Evolutionary conservation across 1,139 yeast genomes (phyloP).

Genomic region (Yamadazyma jaroonii): DNA sequence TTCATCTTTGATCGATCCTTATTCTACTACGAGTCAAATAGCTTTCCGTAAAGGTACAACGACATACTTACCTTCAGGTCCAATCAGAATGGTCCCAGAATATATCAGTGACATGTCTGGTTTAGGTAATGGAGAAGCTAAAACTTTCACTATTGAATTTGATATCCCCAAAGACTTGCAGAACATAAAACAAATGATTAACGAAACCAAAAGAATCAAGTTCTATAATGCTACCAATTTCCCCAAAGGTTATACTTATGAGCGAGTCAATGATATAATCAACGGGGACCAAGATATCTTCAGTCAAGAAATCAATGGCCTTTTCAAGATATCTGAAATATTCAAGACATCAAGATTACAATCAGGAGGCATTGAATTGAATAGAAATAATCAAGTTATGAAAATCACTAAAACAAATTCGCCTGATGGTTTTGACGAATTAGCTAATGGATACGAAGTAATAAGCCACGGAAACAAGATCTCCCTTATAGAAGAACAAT

Average conservation of each 20-base stretch:
- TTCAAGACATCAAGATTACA: slow-evolving; percentile 22
- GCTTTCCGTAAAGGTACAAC: slow-evolving; percentile 68
- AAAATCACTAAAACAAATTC: slow-evolving; percentile 2
- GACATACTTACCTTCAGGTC: slow-evolving; percentile 68
- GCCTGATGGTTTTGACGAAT: not conserved
- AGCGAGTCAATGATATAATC: slow-evolving; percentile 31
- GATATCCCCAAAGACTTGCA: slow-evolving; percentile 20
- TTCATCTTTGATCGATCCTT: slow-evolving; percentile 53
- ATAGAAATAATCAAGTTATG: slow-evolving; percentile 4
- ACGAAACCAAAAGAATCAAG: slow-evolving; percentile 17
- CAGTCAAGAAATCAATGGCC: slow-evolving; percentile 24
- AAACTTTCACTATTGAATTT: slow-evolving; percentile 39
- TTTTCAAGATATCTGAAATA: slow-evolving; percentile 28
- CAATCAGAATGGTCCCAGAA: slow-evolving; percentile 68
- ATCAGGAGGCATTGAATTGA: slow-evolving; percentile 8
- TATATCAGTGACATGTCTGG: slow-evolving; percentile 53
- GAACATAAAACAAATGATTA: slow-evolving; percentile 17
- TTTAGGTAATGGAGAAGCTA: slow-evolving; percentile 47
- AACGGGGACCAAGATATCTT: slow-evolving; percentile 18
- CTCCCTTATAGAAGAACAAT: slow-evolving; percentile 2
- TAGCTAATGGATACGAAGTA: slow-evolving; percentile 17
- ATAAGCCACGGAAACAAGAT: slow-evolving; percentile 9
- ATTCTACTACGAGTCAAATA: slow-evolving; percentile 49
- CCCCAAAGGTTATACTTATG: slow-evolving; percentile 39
- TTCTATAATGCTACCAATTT: slow-evolving; percentile 25